A percentile compares a stretch with the other conserved stretches of the same genome.
Evolutionary conservation across 352 stramenopile species (phyloP).

Genomic region (Plasmopara viticola): DNA sequence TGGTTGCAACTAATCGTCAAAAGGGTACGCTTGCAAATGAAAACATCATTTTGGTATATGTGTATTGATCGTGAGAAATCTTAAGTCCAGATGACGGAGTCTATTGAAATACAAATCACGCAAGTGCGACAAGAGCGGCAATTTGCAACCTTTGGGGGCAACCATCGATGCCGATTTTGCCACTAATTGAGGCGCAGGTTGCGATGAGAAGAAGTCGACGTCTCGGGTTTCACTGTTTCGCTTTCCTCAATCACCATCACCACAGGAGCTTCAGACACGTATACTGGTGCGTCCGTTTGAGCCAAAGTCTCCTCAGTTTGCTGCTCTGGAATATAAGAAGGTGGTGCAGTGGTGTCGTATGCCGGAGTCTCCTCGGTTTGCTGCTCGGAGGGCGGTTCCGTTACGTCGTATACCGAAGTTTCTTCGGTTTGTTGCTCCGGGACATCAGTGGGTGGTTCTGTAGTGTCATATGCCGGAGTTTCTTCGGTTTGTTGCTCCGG

Average conservation of each 20-base stretch:
- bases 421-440: background rate
- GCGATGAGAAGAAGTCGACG: background rate
- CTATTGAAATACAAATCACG: too few species aligned
- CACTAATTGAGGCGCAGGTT: too few species aligned
- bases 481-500: conserved; percentile 1
- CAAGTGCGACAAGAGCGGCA: too few species aligned
- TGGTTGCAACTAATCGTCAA: too few species aligned
- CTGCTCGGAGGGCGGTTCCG: background rate
- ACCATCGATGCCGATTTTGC: too few species aligned
- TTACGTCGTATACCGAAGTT: background rate
- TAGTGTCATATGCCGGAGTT: background rate
- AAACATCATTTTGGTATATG: too few species aligned
- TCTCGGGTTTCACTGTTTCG: background rate
- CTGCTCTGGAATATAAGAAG: conserved; percentile 1
- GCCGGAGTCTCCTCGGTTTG: conserved; percentile 3
- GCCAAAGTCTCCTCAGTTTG: conserved; percentile 2
- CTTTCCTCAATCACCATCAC: background rate
- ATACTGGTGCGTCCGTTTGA: conserved; percentile 2
- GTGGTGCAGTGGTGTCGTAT: background rate
- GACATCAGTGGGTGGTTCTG: background rate
- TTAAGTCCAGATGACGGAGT: too few species aligned
- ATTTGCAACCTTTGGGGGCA: too few species aligned
- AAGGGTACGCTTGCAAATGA: too few species aligned
- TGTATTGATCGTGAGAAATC: too few species aligned
- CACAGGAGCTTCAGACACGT: background rate